These are phyloP conservation scores for Phoma sp. DNA, from an alignment of 2,329 filamentous ascomycete genomes.

Conservation along the genomic window DNA sequence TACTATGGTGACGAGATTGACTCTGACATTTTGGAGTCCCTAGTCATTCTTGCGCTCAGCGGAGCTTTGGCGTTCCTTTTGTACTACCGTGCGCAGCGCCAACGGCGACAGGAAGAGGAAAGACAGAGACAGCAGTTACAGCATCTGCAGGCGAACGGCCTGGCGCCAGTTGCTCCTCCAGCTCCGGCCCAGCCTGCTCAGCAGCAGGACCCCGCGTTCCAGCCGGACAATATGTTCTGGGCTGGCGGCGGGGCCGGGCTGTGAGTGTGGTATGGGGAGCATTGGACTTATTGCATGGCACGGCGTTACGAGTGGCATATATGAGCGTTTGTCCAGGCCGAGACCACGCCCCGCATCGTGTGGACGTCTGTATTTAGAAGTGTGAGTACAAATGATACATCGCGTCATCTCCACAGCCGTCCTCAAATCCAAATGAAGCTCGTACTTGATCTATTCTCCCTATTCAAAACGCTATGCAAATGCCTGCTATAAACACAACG, in stretches of 20 bases:
- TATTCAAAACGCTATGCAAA: too few species aligned
- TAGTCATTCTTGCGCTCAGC: conserved; percentile 81
- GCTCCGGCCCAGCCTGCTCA: not conserved
- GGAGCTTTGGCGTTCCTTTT: conserved; percentile 77
- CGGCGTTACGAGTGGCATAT: conserved; percentile 2
- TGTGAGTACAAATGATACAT: too few species aligned
- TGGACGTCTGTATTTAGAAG: too few species aligned
- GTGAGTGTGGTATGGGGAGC: not conserved
- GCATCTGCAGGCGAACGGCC: not conserved
- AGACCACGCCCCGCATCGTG: not conserved
- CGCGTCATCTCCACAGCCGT: too few species aligned
- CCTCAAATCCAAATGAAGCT: too few species aligned
- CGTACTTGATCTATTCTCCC: too few species aligned
- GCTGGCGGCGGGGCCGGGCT: conserved; percentile 13
- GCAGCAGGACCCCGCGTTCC: conserved; percentile 1
- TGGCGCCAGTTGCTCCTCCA: not conserved
- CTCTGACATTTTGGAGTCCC: conserved; percentile 80
- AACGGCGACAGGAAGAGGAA: conserved; percentile 53
- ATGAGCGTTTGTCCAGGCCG: not conserved
- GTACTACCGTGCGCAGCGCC: conserved; percentile 77
- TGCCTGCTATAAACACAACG: too few species aligned
- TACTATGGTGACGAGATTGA: conserved; percentile 71
- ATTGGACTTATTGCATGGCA: not conserved
- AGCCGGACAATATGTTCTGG: conserved; percentile 10
- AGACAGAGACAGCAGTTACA: conserved; percentile 37